phyloP scores from a whole-genome alignment of 306 rosid genomes.

The Malus domestica region ASM211411v1 NC_041791.1:14487501-14488000 shows the following conservation, averaged over 20 bases:
- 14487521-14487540: conserved; percentile 89
- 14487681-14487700: background rate
- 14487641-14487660: background rate
- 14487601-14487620: conserved; percentile 90
- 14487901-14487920: background rate
- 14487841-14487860: background rate
- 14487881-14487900: background rate
- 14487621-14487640: conserved; percentile 63
- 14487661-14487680: background rate
- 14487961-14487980: background rate
- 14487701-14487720: background rate
- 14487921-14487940: background rate
- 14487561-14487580: conserved; percentile 87
- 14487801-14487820: background rate
- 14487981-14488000: background rate
- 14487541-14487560: conserved; percentile 85
- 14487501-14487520: conserved; percentile 92
- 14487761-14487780: background rate
- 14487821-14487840: background rate
- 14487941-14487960: background rate
- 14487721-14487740: background rate
- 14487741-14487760: background rate
- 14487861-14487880: background rate
- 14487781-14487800: background rate
- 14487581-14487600: conserved; percentile 90